Conservation (phyloP, 2,329 filamentous ascomycete genomes). For the Xylaria hypoxylon region DNA sequence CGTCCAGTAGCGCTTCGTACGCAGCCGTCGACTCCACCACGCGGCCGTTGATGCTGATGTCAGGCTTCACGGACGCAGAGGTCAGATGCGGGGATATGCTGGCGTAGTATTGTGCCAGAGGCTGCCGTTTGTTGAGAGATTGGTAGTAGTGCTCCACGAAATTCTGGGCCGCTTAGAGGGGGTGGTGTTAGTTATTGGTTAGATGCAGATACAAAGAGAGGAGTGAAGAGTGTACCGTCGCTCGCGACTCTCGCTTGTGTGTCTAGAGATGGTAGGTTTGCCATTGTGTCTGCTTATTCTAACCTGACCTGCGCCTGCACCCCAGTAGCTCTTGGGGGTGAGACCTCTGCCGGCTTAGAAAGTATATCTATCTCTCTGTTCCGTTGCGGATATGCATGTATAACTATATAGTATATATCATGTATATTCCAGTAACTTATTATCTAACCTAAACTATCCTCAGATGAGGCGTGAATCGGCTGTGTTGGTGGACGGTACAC, state of each 20-base stretch:
- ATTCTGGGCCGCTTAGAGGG: constrained; percentile 70
- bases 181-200: constrained; percentile 15
- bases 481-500: neutral
- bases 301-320: neutral
- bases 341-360: neutral
- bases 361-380: neutral
- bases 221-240: constrained; percentile 47
- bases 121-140: constrained; percentile 71
- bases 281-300: constrained; percentile 36
- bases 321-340: neutral
- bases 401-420: neutral
- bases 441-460: neutral
- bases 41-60: constrained; percentile 85
- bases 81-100: constrained; percentile 65
- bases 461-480: neutral
- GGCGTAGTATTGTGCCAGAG: constrained; percentile 77
- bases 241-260: constrained; percentile 52
- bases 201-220: neutral
- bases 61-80: constrained; percentile 65
- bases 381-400: neutral
- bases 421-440: too few relatives aligned
- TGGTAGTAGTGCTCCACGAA: constrained; percentile 83
- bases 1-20: constrained; percentile 75
- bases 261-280: constrained; percentile 42
- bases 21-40: constrained; percentile 68